phyloP scores from a whole-genome alignment of 1,139 yeast species.

The Pneumocystis oryctolagi region DNA sequence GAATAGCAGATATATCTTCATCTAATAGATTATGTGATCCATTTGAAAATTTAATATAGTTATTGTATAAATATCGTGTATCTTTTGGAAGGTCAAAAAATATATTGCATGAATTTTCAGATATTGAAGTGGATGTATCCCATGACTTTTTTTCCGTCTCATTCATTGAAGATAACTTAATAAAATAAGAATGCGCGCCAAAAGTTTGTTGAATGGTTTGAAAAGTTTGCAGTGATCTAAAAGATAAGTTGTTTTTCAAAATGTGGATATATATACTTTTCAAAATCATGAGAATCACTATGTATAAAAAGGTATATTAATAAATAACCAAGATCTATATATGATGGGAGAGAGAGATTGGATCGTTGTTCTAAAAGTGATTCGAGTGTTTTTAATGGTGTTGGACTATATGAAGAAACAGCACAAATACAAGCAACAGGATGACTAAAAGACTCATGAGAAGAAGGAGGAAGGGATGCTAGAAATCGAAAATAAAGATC shows the following conservation, averaged over 20 bases:
- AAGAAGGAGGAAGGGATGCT: constrained; percentile 47
- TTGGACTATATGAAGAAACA: constrained; percentile 34
- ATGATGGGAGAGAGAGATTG: constrained; percentile 22
- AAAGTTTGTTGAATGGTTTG: constrained; percentile 26
- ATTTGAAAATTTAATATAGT: not conserved
- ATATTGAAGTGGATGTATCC: too few relatives aligned
- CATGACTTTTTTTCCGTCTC: not conserved
- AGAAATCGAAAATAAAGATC: constrained; percentile 41
- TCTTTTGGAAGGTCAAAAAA: not conserved
- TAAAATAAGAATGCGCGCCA: constrained; percentile 18
- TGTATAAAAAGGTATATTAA: constrained; percentile 28
- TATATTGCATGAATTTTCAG: not conserved
- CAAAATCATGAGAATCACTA: constrained; percentile 24
- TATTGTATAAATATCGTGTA: not conserved
- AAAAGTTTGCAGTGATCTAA: constrained; percentile 19
- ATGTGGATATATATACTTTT: constrained; percentile 10
- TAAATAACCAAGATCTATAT: constrained; percentile 25
- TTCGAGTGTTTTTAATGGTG: constrained; percentile 37
- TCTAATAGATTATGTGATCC: constrained; percentile 6
- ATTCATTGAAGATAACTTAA: not conserved
- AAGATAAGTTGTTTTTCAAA: not conserved
- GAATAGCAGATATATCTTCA: constrained; percentile 31
- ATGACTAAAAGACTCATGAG: constrained; percentile 82
- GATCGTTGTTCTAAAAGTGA: constrained; percentile 23
- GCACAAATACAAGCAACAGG: constrained; percentile 70